Evolutionary conservation across 139 green algal genomes (phyloP).

Genomic region (Micractinium sp.): DNA sequence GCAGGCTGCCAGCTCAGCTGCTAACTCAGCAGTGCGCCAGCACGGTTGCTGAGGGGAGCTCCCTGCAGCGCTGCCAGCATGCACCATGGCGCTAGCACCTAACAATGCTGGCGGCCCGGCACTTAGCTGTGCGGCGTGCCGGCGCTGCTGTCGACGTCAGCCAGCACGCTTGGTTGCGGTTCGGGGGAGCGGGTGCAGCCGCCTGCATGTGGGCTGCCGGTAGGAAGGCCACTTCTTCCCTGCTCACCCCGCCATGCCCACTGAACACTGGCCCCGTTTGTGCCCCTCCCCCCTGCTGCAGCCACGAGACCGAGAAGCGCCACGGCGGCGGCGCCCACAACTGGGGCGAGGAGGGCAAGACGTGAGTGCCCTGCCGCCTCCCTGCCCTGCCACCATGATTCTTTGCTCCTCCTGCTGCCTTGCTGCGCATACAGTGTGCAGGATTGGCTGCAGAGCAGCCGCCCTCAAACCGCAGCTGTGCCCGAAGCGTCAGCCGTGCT

Average conservation of each 20-base stretch:
- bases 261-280: neutral
- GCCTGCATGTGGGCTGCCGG: neutral
- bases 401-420: neutral
- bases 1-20: neutral
- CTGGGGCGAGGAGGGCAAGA: conserved; percentile 76
- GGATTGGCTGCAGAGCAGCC: neutral
- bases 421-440: neutral
- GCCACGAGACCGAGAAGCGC: conserved; percentile 84
- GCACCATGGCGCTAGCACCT: neutral
- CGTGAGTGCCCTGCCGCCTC: neutral
- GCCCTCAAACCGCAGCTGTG: neutral
- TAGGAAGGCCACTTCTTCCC: no score
- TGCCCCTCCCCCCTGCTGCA: conserved; percentile 38
- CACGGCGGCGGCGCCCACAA: conserved; percentile 81
- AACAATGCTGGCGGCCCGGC: neutral
- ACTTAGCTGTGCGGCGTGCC: neutral
- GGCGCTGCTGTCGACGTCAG: neutral
- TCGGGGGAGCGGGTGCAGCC: neutral
- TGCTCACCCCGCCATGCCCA: neutral
- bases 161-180: neutral
- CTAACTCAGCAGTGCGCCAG: neutral
- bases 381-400: neutral
- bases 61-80: neutral
- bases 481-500: neutral
- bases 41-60: no score